Evolutionary conservation across 805 yeast species (phyloP).

Genomic region (Yarrowia osloensis): DNA sequence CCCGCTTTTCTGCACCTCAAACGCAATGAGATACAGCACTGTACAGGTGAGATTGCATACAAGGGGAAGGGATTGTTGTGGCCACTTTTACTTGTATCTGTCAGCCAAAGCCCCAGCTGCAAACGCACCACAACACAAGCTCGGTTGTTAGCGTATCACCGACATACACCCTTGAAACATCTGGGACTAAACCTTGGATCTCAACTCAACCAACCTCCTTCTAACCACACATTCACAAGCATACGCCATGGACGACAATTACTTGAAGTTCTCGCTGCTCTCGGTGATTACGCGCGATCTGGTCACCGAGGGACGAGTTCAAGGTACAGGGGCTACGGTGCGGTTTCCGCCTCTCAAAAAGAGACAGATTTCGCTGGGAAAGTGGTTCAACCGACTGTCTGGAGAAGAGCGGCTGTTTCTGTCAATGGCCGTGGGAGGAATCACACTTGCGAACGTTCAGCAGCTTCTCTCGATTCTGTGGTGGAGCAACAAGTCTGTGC

Average conservation of each 20-base stretch:
- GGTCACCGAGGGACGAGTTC: neutral
- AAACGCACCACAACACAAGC: neutral
- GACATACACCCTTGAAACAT: neutral
- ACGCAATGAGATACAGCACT: neutral
- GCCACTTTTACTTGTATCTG: neutral
- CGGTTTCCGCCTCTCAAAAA: neutral
- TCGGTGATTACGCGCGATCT: conserved; percentile 10
- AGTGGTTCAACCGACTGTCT: neutral
- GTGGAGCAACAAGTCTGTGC: conserved; percentile 14
- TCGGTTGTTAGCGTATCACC: neutral
- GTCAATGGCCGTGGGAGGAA: neutral
- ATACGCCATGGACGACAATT: conserved; percentile 11
- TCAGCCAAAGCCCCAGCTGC: too few relatives aligned
- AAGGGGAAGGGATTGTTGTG: neutral
- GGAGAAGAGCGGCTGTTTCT: conserved; percentile 7
- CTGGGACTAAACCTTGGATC: neutral
- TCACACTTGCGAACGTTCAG: neutral
- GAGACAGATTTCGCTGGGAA: neutral
- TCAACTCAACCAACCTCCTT: neutral
- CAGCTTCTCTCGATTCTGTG: neutral
- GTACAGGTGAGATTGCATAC: neutral
- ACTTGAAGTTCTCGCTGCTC: conserved; percentile 6
- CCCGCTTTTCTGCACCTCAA: neutral
- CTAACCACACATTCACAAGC: neutral
- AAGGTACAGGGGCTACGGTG: neutral